Evolutionary conservation across 2,329 filamentous ascomycete species (phyloP).

Genomic region (Zymoseptoria pseudotritici): DNA sequence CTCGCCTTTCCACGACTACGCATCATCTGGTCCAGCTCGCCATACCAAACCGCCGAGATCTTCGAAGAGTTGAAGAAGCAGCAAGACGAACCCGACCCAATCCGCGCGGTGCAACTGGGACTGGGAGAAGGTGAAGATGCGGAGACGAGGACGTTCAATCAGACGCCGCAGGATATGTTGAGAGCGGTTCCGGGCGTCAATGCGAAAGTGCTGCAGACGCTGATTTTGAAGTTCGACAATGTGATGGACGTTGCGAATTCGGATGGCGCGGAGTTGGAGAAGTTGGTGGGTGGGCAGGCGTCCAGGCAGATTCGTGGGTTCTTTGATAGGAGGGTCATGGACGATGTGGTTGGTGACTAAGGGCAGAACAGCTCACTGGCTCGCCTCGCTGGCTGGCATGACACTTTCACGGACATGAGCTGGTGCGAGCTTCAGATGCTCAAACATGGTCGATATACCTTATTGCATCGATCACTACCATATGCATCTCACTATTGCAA

Average conservation of each 20-base stretch:
- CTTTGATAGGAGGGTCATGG: slow-evolving; percentile 61
- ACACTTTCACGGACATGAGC: too few species aligned
- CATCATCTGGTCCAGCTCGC: slow-evolving; percentile 88
- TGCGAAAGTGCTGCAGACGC: slow-evolving; percentile 63
- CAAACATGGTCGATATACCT: too few species aligned
- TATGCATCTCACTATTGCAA: not conserved
- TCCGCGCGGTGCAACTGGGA: slow-evolving; percentile 76
- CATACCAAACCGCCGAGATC: slow-evolving; percentile 95
- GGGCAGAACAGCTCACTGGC: not conserved
- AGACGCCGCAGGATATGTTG: slow-evolving; percentile 85
- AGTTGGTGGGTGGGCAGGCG: slow-evolving; percentile 68
- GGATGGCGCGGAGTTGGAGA: slow-evolving; percentile 62
- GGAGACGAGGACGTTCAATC: slow-evolving; percentile 64
- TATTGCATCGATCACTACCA: too few species aligned
- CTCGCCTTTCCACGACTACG: slow-evolving; percentile 83
- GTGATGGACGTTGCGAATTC: slow-evolving; percentile 82
- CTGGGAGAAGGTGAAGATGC: slow-evolving; percentile 53
- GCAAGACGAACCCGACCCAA: slow-evolving; percentile 81
- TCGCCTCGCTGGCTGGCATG: too few species aligned
- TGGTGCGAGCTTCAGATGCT: too few species aligned
- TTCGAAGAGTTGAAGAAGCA: slow-evolving; percentile 89
- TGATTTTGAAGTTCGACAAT: slow-evolving; percentile 68
- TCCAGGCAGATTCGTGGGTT: slow-evolving; percentile 72
- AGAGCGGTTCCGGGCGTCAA: slow-evolving; percentile 76
- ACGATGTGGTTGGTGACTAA: slow-evolving; percentile 30